Conservation (phyloP, 352 stramenopile genomes). For the Globisporangium acanthophoron region DNA sequence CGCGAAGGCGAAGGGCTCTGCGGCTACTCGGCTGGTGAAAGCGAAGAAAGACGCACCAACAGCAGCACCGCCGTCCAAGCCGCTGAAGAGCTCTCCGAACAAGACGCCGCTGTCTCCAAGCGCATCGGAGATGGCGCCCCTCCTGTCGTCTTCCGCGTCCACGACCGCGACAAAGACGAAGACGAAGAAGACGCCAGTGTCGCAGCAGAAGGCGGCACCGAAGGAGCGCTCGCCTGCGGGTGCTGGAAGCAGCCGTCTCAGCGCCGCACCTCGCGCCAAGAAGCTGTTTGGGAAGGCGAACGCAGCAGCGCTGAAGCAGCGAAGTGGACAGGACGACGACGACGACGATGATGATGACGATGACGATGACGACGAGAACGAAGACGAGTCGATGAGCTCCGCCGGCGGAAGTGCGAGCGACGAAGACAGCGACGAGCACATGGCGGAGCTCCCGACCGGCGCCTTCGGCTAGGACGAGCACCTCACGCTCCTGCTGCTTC, state of each 20-base stretch:
- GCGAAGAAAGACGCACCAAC: neutral
- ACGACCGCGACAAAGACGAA: slow-evolving; percentile 1
- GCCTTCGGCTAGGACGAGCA: slow-evolving; percentile 36
- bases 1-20: neutral
- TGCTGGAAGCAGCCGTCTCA: neutral
- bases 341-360: slow-evolving; percentile 23
- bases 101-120: neutral
- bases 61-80: neutral
- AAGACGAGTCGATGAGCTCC: slow-evolving; percentile 33
- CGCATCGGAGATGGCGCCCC: neutral
- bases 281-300: slow-evolving; percentile 18
- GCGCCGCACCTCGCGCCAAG: slow-evolving; percentile 1
- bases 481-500: neutral
- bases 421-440: slow-evolving; percentile 59
- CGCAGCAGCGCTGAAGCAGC: slow-evolving; percentile 9
- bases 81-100: neutral
- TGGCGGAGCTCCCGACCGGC: slow-evolving; percentile 53
- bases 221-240: slow-evolving; percentile 1
- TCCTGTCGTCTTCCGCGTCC: neutral
- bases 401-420: slow-evolving; percentile 36
- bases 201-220: slow-evolving; percentile 1
- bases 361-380: slow-evolving; percentile 20
- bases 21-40: too few species aligned
- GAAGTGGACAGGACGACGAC: slow-evolving; percentile 15
- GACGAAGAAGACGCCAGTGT: neutral